Conservation (phyloP, 2,329 filamentous ascomycete genomes). For the Pseudofabraea citricarpa region DNA sequence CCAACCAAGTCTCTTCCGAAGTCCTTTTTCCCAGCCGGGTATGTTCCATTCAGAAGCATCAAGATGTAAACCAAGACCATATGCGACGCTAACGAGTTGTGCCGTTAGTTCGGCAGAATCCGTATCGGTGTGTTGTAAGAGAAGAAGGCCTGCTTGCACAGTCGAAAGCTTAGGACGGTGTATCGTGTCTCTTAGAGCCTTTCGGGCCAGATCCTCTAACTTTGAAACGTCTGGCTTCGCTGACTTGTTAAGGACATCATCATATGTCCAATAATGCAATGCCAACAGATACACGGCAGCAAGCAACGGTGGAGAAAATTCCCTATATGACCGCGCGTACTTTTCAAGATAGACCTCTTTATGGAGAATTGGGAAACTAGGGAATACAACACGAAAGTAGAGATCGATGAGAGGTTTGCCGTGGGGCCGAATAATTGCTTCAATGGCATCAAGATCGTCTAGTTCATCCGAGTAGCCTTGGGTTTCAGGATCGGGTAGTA, state of each 20-base stretch:
- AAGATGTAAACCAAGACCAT: slow-evolving; percentile 54
- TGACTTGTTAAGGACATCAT: slow-evolving; percentile 42
- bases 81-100: slow-evolving; percentile 47
- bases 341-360: slow-evolving; percentile 59
- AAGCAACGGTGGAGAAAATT: slow-evolving; percentile 54
- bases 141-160: slow-evolving; percentile 47
- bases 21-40: slow-evolving; percentile 56
- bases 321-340: slow-evolving; percentile 49
- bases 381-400: slow-evolving; percentile 39
- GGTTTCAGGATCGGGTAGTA: slow-evolving; percentile 68
- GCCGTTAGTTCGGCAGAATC: slow-evolving; percentile 31
- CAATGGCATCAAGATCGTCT: slow-evolving; percentile 26
- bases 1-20: slow-evolving; percentile 59
- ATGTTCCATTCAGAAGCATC: slow-evolving; percentile 60
- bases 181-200: slow-evolving; percentile 42
- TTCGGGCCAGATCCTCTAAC: slow-evolving; percentile 34
- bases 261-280: slow-evolving; percentile 56
- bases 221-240: slow-evolving; percentile 35
- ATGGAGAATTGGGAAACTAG: slow-evolving; percentile 45
- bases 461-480: slow-evolving; percentile 46
- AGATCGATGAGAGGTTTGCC: slow-evolving; percentile 20
- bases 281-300: slow-evolving; percentile 60
- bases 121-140: slow-evolving; percentile 38
- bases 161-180: slow-evolving; percentile 50
- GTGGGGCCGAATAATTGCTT: slow-evolving; percentile 22